phyloP scores from a whole-genome alignment of 441 rosid genomes.

The Croton laevigatus region DNA sequence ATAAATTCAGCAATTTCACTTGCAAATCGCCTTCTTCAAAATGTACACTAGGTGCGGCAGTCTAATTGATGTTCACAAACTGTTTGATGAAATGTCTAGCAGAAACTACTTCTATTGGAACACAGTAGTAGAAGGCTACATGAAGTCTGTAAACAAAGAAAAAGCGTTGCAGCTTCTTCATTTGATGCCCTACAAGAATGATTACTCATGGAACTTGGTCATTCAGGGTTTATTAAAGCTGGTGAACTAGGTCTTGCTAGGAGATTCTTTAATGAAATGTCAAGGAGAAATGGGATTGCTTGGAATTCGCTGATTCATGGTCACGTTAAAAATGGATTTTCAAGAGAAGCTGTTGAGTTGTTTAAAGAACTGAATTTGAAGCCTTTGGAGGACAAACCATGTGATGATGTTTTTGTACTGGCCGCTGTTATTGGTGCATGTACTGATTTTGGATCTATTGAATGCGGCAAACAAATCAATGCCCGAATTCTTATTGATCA shows the following conservation, averaged over 20 bases:
- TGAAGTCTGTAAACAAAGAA: constrained; percentile 45
- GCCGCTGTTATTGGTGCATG: constrained; percentile 64
- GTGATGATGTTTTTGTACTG: constrained; percentile 46
- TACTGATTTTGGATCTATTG: constrained; percentile 50
- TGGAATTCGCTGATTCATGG: constrained; percentile 69
- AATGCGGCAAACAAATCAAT: constrained; percentile 68
- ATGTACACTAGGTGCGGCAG: constrained; percentile 39
- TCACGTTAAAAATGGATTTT: constrained; percentile 39
- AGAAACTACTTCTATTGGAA: constrained; percentile 79
- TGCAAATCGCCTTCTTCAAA: constrained; percentile 61
- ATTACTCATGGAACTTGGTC: constrained; percentile 72
- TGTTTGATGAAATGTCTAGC: constrained; percentile 68
- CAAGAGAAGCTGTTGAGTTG: constrained; percentile 50
- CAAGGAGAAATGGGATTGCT: constrained; percentile 49
- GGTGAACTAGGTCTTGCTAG: constrained; percentile 52
- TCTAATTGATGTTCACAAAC: constrained; percentile 34
- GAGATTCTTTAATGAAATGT: constrained; percentile 58
- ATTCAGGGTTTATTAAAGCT: constrained; percentile 56
- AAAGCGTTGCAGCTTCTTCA: constrained; percentile 47
- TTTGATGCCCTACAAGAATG: constrained; percentile 52
- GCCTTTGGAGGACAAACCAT: constrained; percentile 28
- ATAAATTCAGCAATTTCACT: constrained; percentile 36
- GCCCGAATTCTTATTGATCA: constrained; percentile 45
- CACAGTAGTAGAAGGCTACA: constrained; percentile 67
- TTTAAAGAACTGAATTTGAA: constrained; percentile 45